Conservation (phyloP, 257 asterid genomes). For the Phtheirospermum japonicum region DNA sequence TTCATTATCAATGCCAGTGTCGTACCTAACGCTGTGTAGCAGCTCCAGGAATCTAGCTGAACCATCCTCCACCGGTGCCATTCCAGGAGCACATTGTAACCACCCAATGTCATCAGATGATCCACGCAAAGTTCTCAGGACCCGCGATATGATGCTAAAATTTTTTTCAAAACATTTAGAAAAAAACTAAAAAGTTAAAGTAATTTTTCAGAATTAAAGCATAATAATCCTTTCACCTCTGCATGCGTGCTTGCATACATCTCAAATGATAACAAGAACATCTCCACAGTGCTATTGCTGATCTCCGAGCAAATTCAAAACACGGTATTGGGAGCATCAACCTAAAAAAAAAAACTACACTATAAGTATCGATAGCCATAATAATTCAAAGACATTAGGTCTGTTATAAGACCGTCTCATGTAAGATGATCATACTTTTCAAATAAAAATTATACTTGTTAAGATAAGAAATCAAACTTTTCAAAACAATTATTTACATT, state of each 20-base stretch:
- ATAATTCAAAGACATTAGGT: too few relatives aligned
- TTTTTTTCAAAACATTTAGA: constrained; percentile 8
- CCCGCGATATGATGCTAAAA: constrained; percentile 53
- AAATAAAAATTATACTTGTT: too few relatives aligned
- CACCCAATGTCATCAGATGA: constrained; percentile 95
- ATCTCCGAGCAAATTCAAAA: constrained; percentile 57
- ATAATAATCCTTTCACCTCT: constrained; percentile 44
- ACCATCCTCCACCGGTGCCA: constrained; percentile 85
- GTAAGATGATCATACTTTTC: too few relatives aligned
- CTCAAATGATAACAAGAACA: constrained; percentile 41
- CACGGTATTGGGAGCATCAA: constrained; percentile 58
- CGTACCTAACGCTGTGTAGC: constrained; percentile 67
- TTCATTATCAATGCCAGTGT: background rate
- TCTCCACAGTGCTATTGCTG: constrained; percentile 53
- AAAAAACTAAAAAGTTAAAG: background rate
- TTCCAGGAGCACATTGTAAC: constrained; percentile 68
- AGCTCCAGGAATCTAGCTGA: constrained; percentile 77
- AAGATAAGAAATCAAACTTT: too few relatives aligned
- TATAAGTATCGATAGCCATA: too few relatives aligned
- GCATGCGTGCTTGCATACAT: constrained; percentile 42
- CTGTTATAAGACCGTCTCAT: too few relatives aligned
- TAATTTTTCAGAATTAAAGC: constrained; percentile 3
- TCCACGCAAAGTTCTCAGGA: constrained; percentile 61
- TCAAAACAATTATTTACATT: too few relatives aligned
- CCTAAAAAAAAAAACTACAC: too few relatives aligned